phyloP scores from a whole-genome alignment of 2,329 filamentous ascomycete genomes.

The Verticillium longisporum region DNA sequence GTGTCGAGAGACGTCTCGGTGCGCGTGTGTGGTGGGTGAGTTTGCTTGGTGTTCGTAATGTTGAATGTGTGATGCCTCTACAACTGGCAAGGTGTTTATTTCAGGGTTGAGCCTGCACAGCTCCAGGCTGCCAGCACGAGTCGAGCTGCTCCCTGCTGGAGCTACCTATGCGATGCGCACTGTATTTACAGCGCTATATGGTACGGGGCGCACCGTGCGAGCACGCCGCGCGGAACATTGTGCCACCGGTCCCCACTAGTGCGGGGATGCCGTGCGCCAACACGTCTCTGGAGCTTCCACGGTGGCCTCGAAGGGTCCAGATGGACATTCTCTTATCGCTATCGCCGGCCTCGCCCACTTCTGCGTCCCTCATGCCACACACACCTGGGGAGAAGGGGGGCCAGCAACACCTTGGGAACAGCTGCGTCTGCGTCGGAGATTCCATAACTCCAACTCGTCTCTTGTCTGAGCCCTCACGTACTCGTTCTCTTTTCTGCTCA shows the following conservation, averaged over 20 bases:
- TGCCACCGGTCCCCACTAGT: background rate
- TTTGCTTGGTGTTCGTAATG: background rate
- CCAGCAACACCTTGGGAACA: background rate
- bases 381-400: background rate
- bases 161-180: background rate
- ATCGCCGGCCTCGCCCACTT: background rate
- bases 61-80: background rate
- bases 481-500: background rate
- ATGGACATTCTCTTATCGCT: background rate
- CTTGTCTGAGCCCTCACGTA: background rate
- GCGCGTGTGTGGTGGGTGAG: background rate
- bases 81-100: constrained; percentile 21
- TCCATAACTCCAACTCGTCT: background rate
- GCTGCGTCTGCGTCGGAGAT: background rate
- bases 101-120: constrained; percentile 4
- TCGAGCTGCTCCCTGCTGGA: background rate
- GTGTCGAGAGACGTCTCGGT: background rate
- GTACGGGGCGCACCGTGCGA: background rate
- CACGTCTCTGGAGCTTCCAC: background rate
- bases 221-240: background rate
- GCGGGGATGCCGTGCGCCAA: background rate
- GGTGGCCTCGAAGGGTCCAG: background rate
- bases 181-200: background rate
- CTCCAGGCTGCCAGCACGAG: background rate
- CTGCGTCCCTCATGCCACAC: too few relatives aligned